Evolutionary conservation across 1,284 basidiomycete species (phyloP), one percentile per base, ranked within the genome.

Genomic region (Inonotus obliquus): DNA sequence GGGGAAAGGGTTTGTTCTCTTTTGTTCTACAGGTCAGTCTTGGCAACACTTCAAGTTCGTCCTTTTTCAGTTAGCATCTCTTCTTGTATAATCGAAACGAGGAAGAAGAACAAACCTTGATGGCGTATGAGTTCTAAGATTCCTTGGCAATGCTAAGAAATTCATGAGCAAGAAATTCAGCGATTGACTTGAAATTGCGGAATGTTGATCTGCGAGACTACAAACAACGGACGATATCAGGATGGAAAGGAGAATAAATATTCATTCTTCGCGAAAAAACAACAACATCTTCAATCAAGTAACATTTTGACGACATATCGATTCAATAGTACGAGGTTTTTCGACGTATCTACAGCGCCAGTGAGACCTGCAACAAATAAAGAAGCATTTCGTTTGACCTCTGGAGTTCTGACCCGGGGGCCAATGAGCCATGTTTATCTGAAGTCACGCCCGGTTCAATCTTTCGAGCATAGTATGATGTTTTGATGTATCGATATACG

Each of bases 101-200:
- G 53, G 10, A 23, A 51, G 21, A n/a, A n/a, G 44, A n/a, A 69
- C 80, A 53, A 55, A 89, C 91, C 89, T 97, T 97, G 87, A 99
- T 99, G 69, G 97, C 96, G 77, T 98, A 99, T 66, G 96, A 98
- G 91, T 99, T 99, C 73, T 96, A 98, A 64, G 97, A 99, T 68
- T 97, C 97, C 86, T 99, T 99, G 72, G 97, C 97, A 65, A 97
- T 97, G 80, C 99, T 99, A 87, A 99, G 98, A 72, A 99, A 90
- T 80, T 99, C 97, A 76, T 99, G 97, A 68, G 97, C 97, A 65
- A 99, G 86, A 81, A 96, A 98, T 82, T 98, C 95, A 65, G 95
- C 94, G 71, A 99, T 91, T 67, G 94, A 97, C 82, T 99, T 99
- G 75, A 98, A 92, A 82, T 99, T 99, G 79, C 97, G 94, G 95